Evolutionary conservation across 306 rosid genomes (phyloP).

Genomic region (Chamaecrista fasciculata): DNA sequence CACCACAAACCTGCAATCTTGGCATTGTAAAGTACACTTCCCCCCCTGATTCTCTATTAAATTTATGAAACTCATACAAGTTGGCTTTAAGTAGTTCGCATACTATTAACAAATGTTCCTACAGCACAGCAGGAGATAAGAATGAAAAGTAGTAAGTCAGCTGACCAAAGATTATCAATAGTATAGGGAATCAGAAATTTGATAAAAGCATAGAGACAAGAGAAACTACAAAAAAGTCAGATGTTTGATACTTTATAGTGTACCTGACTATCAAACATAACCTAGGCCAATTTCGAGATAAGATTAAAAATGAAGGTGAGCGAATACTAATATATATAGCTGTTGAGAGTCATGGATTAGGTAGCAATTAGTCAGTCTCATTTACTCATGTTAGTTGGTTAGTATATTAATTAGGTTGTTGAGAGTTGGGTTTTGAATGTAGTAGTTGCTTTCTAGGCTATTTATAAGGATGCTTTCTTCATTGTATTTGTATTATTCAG

Average conservation of each 20-base stretch:
- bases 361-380: no score
- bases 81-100: conserved; percentile 98
- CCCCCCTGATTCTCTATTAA: conserved; percentile 97
- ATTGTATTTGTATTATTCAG: no score
- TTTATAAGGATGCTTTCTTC: no score
- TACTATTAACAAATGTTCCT: conserved; percentile 97
- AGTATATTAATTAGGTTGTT: no score
- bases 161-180: neutral
- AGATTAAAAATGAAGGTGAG: neutral
- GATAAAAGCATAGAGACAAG: neutral
- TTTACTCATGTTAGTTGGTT: no score
- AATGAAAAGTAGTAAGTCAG: neutral
- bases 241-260: neutral
- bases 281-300: neutral
- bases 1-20: conserved; percentile 81
- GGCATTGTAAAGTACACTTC: conserved; percentile 99
- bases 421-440: no score
- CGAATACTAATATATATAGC: neutral
- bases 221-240: neutral
- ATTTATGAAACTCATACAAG: conserved; percentile 93
- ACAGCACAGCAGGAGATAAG: conserved; percentile 30
- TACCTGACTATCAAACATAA: neutral
- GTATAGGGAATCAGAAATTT: neutral
- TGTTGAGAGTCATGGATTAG: no score
- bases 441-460: no score